Base-by-base conservation (phyloP, 2,329 filamentous ascomycete genomes). In the Xylaria sp. region DNA sequence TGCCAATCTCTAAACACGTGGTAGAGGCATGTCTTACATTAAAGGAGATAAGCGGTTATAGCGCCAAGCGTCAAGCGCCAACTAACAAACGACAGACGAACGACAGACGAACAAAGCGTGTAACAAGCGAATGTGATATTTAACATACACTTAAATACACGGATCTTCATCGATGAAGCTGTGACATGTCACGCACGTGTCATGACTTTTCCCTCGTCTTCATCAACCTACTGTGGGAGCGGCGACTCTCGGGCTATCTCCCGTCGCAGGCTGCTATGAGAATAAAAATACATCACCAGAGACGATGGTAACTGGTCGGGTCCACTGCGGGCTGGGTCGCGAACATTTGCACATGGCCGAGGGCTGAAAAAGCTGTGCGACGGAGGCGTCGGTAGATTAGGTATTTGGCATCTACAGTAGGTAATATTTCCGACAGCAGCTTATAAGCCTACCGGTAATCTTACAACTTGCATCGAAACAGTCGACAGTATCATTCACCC, bases 261-360 rank as follows among this genome's bases (percentile, higher is more conserved):
- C 54, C 34, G 37, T 54, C 20, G 2, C 15, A 34, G 34, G 34
- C 34, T 37, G 10, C 4, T 32, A n/a, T 15, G 54, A 18, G 15
- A n/a, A 41, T 39, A 41, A 39, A 13, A 56, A 44, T 57, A 58
- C 20, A n/a, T 25, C 18, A 28, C 15, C 23, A 32, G 28, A 37
- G 50, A 52, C 18, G 23, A 15, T 20, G 52, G 20, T 55, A 34
- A 37, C 18, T 37, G 59, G 65, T 23, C 18, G 37, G 66, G 25
- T 61, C 66, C 61, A 68, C 61, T 55, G 41, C 66, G 66, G 66
- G 15, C 32, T 61, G 66, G 39, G 48, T 68, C 60, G 55, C 39
- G 9, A 46, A 58, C 20, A 57, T 4, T 57, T 28, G 37, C 55
- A 28, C 23, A 39, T 57, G 44, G 52, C 34, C 28, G 25, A 25